phyloP scores from a whole-genome alignment of 345 rosid species.

The Cardiospermum halicacabum region DNA sequence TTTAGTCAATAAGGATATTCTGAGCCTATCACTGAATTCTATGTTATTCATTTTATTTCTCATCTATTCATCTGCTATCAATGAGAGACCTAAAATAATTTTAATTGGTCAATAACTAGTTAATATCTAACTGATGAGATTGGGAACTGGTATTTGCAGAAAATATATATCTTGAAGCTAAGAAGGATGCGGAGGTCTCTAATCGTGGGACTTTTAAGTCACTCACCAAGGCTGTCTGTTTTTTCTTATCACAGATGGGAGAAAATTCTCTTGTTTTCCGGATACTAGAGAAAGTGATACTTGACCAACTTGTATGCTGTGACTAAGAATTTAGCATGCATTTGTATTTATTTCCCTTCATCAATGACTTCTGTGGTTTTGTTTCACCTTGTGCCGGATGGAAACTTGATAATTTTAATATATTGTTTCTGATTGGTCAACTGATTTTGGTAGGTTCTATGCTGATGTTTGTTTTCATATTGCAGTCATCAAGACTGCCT shows the following conservation, averaged over 20 bases:
- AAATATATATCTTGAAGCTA: slow-evolving; percentile 20
- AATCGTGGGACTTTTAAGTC: slow-evolving; percentile 39
- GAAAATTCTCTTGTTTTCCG: slow-evolving; percentile 53
- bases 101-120: neutral
- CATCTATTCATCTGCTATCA: neutral
- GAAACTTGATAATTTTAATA: neutral
- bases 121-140: slow-evolving; percentile 15
- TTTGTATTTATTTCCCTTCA: neutral
- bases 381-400: neutral
- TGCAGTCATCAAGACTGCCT: slow-evolving; percentile 44
- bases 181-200: slow-evolving; percentile 25
- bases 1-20: neutral
- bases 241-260: slow-evolving; percentile 59
- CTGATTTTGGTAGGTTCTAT: neutral
- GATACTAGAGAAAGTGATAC: slow-evolving; percentile 45
- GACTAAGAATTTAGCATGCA: neutral
- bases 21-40: neutral
- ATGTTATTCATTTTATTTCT: neutral
- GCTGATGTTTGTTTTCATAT: slow-evolving; percentile 12
- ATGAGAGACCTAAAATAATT: neutral
- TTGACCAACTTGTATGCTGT: slow-evolving; percentile 60
- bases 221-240: slow-evolving; percentile 41
- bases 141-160: slow-evolving; percentile 36
- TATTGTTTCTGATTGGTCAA: neutral
- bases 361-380: neutral